Conservation (phyloP, 1,139 yeast genomes). For the Suhomyces wounanorum region DNA sequence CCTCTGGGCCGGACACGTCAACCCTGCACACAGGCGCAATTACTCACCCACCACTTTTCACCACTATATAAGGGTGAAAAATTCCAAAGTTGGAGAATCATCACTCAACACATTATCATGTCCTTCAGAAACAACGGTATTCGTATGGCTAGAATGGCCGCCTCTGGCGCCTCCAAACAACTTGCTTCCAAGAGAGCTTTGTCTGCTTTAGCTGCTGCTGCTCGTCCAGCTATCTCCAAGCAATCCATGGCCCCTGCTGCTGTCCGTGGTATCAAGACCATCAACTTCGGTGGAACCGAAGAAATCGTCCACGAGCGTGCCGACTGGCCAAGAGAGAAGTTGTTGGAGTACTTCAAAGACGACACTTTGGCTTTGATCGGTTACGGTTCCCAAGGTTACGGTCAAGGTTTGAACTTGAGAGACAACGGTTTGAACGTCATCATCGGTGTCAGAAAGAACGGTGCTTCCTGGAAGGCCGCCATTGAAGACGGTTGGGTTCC, state of each 20-base stretch:
- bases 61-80: constrained; percentile 15
- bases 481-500: constrained; percentile 99
- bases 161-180: constrained; percentile 51
- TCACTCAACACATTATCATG: constrained; percentile 33
- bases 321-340: constrained; percentile 99
- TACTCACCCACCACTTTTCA: constrained; percentile 9
- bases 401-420: constrained; percentile 98
- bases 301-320: constrained; percentile 97
- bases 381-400: constrained; percentile 99
- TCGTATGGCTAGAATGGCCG: constrained; percentile 63
- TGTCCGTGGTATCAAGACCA: constrained; percentile 89
- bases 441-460: constrained; percentile 96
- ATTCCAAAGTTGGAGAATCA: constrained; percentile 3
- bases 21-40: constrained; percentile 10
- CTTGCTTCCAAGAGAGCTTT: constrained; percentile 66
- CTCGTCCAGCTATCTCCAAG: constrained; percentile 48
- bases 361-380: constrained; percentile 97
- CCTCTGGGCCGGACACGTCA: constrained; percentile 5
- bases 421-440: constrained; percentile 98
- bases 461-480: constrained; percentile 99
- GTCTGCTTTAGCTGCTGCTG: constrained; percentile 56
- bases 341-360: constrained; percentile 93
- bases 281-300: constrained; percentile 94
- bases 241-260: constrained; percentile 39
- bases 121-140: constrained; percentile 64